Evolutionary conservation across 495 filamentous ascomycete species (phyloP), one percentile per base, ranked within the genome.

Genomic region (Aspergillus baeticus): DNA sequence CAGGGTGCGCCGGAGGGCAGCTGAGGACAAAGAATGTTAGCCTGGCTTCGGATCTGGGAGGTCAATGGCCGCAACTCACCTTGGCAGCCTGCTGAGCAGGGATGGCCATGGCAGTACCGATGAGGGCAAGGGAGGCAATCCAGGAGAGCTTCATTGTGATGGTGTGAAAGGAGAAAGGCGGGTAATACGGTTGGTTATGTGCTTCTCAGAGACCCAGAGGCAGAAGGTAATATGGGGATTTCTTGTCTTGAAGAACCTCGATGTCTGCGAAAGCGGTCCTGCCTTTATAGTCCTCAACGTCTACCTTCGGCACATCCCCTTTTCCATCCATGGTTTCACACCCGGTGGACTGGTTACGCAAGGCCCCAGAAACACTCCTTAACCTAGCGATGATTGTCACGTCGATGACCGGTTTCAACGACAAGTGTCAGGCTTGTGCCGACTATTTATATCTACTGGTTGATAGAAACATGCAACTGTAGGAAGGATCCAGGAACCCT

Each of bases 121-220:
- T 6, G 43, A 55, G 34, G n/a, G 53, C 53, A 23, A 55, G 53
- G 18, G 43, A 22, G 33, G 53, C 43, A 22, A 55, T 38, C 42
- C 42, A 39, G 11, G 53, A 39, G 43, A 55, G 36, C 42, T 48
- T 48, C 53, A 55, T 55, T 43, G 34, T 48, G 31, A n/a, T 10
- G 0, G 14, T 37, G 0, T 17, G 20, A 22, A n/a, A 23, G 33
- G 15, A 21, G 14, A 17, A 20, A 18, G 31, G 6, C 6, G 7
- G 33, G 6, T 36, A 13, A 10, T 10, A 34, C 1, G 31, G 29
- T 49, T 22, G 33, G 46, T 48, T 20, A 1, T 8, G 26, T 29
- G 11, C 14, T 21, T 11, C 4, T 8, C 8, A 8, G 8, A 8
- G 33, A 22, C 17, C 18, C 18, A 22, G 6, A 2, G 18, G 41